Conservation (phyloP, 768 basidiomycete species). For the Macrolepiota fuliginosa region DNA sequence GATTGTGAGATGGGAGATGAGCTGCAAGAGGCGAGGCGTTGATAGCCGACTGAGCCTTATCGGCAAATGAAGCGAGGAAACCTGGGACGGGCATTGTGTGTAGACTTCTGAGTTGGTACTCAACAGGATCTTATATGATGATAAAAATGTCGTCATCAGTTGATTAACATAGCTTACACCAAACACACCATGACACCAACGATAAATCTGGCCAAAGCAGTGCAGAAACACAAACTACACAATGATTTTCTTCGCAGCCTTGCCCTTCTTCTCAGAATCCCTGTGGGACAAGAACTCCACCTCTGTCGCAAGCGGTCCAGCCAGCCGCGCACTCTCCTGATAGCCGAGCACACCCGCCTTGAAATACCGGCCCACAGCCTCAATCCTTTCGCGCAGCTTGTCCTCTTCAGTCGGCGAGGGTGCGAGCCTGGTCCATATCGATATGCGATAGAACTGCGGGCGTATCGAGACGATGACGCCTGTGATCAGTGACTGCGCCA, state of each 20-base stretch:
- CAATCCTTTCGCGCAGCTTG: constrained; percentile 72
- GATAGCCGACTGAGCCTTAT: constrained; percentile 75
- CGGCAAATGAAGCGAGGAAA: constrained; percentile 66
- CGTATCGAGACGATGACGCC: constrained; percentile 95
- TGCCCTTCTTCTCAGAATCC: constrained; percentile 94
- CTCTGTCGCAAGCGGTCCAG: constrained; percentile 88
- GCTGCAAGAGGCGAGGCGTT: constrained; percentile 57
- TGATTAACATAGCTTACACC: constrained; percentile 20
- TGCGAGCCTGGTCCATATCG: constrained; percentile 95
- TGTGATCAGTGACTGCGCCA: constrained; percentile 69
- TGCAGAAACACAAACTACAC: constrained; percentile 41
- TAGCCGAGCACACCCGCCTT: constrained; percentile 89
- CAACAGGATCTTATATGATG: constrained; percentile 12
- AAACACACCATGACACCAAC: constrained; percentile 22
- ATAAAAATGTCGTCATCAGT: constrained; percentile 17
- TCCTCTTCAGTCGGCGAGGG: constrained; percentile 53
- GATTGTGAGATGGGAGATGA: constrained; percentile 41
- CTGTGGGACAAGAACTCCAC: constrained; percentile 95
- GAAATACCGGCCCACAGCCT: constrained; percentile 85
- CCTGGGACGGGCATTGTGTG: constrained; percentile 54
- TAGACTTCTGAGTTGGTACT: constrained; percentile 14
- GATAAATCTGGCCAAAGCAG: constrained; percentile 14
- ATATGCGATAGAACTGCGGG: constrained; percentile 92
- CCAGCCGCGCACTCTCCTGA: constrained; percentile 65
- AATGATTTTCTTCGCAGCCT: constrained; percentile 74